Evolutionary conservation across 2,329 filamentous ascomycete species (phyloP), one percentile per base, ranked within the genome.

Genomic region (Aspergillus melleus): DNA sequence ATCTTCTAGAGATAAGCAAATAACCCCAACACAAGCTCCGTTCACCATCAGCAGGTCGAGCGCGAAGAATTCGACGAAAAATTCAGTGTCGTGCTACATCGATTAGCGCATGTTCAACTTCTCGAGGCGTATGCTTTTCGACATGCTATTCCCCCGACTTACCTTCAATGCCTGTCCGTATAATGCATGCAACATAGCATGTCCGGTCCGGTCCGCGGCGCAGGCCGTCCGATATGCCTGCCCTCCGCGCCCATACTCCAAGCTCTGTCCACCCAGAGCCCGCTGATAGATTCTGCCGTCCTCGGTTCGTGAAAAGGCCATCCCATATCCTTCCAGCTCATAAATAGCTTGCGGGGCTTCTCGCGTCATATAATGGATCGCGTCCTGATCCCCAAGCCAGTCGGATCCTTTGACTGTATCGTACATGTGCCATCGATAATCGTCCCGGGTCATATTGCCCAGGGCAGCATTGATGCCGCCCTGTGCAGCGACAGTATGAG

Each of bases 401-500:
- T 58, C 56, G 26, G 50, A 54, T 19, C 56, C 56, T 19, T 58
- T 58, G 50, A 58, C 56, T 1, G 56, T 54, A 51, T 58, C 56
- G 30, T 54, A 54, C 56, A 58, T 58, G 29, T 58, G 50, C 56
- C 56, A 58, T 8, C 56, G 56, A 46, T 54, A 54, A 20, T 58
- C 56, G 22, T 58, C 50, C 16, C 54, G 24, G 5, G 51, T 58
- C 55, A 58, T 57, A 30, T 52, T 57, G 5, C 55, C 49, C 11
- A 57, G 55, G 2, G 55, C 55, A 3, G 55, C 55, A 30, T 57
- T 59, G 32, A 59, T 59, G 19, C 52, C 57, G 26, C 57, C 52
- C 39, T 58, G 56, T 6, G 56, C 56, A 11, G 50, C 42, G 22
- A 58, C 50, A n/a, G 64, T 67, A 46, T 67, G 64, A 24, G 65